Conservation (phyloP, 176 grass and related monocot genomes). For the Triticum turgidum region DNA sequence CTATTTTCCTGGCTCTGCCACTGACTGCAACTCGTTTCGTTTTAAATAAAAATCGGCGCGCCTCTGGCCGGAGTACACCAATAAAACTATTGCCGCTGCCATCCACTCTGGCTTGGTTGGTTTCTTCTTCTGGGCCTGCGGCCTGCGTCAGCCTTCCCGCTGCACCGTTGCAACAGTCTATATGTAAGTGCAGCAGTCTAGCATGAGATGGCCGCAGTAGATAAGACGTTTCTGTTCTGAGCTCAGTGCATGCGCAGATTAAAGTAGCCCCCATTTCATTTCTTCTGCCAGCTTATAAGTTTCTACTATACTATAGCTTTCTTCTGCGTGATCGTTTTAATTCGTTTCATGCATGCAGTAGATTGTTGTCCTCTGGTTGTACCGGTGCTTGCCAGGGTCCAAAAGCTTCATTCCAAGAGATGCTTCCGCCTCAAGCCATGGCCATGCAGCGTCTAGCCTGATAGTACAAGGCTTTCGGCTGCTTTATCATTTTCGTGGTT, state of each 20-base stretch:
- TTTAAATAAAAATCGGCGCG: neutral
- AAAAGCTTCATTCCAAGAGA: neutral
- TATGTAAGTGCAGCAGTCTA: neutral
- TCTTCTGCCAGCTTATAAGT: neutral
- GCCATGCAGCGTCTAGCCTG: no score
- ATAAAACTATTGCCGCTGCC: neutral
- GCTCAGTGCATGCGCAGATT: neutral
- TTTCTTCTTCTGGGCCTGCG: conserved; percentile 34
- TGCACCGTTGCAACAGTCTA: conserved; percentile 30
- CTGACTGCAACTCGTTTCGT: neutral
- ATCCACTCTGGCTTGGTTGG: conserved; percentile 6
- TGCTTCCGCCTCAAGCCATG: conserved; percentile 20
- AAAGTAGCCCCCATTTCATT: neutral
- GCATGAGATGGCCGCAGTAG: conserved; percentile 19
- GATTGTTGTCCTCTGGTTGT: neutral
- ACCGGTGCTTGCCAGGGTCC: neutral
- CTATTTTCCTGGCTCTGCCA: no score
- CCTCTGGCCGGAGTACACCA: neutral
- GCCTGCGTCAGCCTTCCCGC: conserved; percentile 1
- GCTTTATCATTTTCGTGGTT: neutral
- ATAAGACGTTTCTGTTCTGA: conserved; percentile 22
- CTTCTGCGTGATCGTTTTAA: neutral
- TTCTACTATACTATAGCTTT: neutral
- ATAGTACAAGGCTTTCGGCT: neutral
- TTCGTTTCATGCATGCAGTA: conserved; percentile 10